Percentiles rank a stretch among this genome's conserved stretches.
Evolutionary conservation across 2,329 filamentous ascomycete genomes (phyloP).

Genomic region (Fusarium marasasianum): DNA sequence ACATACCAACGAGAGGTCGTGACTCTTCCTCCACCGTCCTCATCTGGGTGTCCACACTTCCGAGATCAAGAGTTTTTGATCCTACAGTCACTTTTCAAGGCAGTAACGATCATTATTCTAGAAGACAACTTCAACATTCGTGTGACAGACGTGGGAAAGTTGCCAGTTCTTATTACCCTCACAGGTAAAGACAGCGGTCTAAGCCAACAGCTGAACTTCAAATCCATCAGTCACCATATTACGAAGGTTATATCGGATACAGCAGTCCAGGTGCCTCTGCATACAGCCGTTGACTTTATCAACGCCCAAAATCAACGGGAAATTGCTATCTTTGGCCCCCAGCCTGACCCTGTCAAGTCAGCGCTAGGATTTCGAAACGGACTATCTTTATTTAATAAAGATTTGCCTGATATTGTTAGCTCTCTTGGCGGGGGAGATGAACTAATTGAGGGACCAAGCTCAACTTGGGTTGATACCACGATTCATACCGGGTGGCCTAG

Average conservation of each 20-base stretch:
- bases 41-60: background rate
- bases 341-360: background rate
- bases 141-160: background rate
- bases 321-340: background rate
- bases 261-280: background rate
- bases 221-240: background rate
- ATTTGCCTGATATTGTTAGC: background rate
- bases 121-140: background rate
- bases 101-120: background rate
- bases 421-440: background rate
- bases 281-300: background rate
- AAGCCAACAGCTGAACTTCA: constrained; percentile 5
- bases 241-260: background rate
- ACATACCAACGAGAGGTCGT: background rate
- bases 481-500: background rate
- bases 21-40: background rate
- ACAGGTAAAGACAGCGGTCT: background rate
- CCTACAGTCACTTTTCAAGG: background rate
- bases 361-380: background rate
- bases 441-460: background rate
- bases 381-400: background rate
- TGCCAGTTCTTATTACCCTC: constrained; percentile 6
- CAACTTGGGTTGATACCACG: background rate
- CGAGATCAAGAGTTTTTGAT: background rate
- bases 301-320: background rate